Conservation (phyloP, 2,329 filamentous ascomycete species). For the Xylogone sp. region DNA sequence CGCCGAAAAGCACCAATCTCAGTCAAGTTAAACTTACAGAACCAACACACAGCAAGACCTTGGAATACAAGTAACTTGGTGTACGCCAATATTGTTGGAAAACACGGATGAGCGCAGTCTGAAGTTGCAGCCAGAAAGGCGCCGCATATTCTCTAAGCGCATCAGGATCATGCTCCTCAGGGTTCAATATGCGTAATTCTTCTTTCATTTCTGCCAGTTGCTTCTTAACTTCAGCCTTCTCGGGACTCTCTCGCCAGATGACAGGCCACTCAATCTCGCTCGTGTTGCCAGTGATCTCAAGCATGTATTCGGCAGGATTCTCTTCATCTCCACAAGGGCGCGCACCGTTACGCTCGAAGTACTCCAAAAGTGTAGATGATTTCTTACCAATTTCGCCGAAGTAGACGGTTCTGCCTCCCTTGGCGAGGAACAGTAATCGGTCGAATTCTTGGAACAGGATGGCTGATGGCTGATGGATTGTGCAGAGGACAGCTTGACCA, state of each 20-base stretch:
- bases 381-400: slow-evolving; percentile 75
- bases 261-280: slow-evolving; percentile 63
- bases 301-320: slow-evolving; percentile 84
- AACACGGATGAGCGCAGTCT: slow-evolving; percentile 50
- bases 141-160: slow-evolving; percentile 57
- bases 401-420: slow-evolving; percentile 75
- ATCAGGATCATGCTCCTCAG: slow-evolving; percentile 18
- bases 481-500: slow-evolving; percentile 92
- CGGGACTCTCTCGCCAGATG: slow-evolving; percentile 52
- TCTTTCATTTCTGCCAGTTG: slow-evolving; percentile 53
- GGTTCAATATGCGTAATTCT: slow-evolving; percentile 29
- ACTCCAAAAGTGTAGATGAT: slow-evolving; percentile 62
- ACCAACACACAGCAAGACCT: slow-evolving; percentile 21
- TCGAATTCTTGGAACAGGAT: slow-evolving; percentile 93
- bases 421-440: slow-evolving; percentile 71
- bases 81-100: slow-evolving; percentile 66
- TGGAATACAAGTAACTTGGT: slow-evolving; percentile 51
- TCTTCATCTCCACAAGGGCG: slow-evolving; percentile 60
- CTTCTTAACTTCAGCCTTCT: slow-evolving; percentile 33
- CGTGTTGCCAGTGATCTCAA: slow-evolving; percentile 52
- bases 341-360: slow-evolving; percentile 73
- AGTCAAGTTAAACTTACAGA: slow-evolving; percentile 12
- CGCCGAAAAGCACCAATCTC: background rate
- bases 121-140: slow-evolving; percentile 52
- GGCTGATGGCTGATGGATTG: slow-evolving; percentile 94